Evolutionary conservation across 441 rosid genomes (phyloP), one percentile per base, ranked within the genome.

Genomic region (Heliophila coronopifolia): DNA sequence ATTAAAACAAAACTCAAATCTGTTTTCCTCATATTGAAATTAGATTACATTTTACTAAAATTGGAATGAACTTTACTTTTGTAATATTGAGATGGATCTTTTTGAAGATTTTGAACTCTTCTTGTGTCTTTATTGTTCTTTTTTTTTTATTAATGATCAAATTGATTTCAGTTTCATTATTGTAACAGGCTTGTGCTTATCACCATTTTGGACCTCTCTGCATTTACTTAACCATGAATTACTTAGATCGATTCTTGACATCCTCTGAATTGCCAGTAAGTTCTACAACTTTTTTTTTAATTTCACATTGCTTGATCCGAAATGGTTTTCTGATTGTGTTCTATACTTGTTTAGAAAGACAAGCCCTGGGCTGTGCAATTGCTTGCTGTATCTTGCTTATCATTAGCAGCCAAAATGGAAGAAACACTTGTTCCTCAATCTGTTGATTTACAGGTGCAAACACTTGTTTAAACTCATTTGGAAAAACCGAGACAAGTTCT

Each of bases 351-450:
- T 10, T 50, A 79, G 82, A 70, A 46, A 58, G 80, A 67, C 59
- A 77, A 74, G 49, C 28, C 43, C 30, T 79, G 86, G 86, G 66
- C 60, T 20, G 67, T 70, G 31, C 82, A 77, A 58, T 62, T 76
- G 48, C 58, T 79, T 30, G 72, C 80, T 59, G 80, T 74, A 3
- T 65, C 86, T 43, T 79, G 82, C 54, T 59, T 79, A 47, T 76
- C 86, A 28, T 62, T 79, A 28, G 86, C 82, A 48, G 73, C 78
- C 28, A 79, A 79, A 70, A 51, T 79, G 72, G 86, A 72, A 49
- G 86, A 79, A 73, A 66, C 67, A 4, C 41, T 67, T 61, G 54
- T 77, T 48, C 82, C 86, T 51, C 70, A 57, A 9, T 24, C 59
- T 38, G 59, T 72, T 50, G 80, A 79, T 70, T 63, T 79, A 62